Evolutionary conservation across 495 filamentous ascomycete genomes (phyloP), one percentile per base, ranked within the genome.

Genomic region (Bacidia gigantensis): DNA sequence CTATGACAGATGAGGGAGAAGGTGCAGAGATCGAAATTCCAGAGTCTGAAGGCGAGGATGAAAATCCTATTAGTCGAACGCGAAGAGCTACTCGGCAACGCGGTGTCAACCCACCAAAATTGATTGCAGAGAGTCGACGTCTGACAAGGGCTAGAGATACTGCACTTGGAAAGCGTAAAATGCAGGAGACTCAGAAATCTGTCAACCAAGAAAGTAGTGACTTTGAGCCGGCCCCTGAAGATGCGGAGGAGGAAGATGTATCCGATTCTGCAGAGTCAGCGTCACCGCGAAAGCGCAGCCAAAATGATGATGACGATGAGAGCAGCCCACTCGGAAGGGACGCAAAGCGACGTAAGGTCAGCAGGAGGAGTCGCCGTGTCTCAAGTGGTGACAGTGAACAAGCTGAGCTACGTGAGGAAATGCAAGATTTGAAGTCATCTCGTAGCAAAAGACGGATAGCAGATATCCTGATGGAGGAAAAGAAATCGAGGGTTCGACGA

Each of bases 361-460:
- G 59, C 38, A 67, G 71, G 66, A 59, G 75, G 67, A 70, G 77
- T 72, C 66, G 81, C 71, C 61, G 71, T 67, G 60, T 65, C 38
- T 77, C 76, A 0, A 72, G 77, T 43, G 70, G 66, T 11, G 56
- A 62, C 18, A 67, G 71, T 49, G 62, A 76, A 21, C 79, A 75
- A 2, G 80, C 89, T 35, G 92, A 96, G 64, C 72, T 95, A 10
- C 81, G 79, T 17, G 84, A 92, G 64, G 81, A 92, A 86, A 32
- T 70, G 87, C n/a, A 67, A 73, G n/a, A 21, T 26, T 5, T 11
- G 47, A 38, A 22, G 22, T 7, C 44, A 14, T 24, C 44, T n/a
- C 14, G 18, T 14, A 12, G 44, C 44, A n/a, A 20, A 47, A 2
- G 32, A 35, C 17, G 7, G 25, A 50, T 25, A 17, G 11, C 26